Evolutionary conservation across 164 flowering plant species (phyloP).

Genomic region (Tetracentron sinense): DNA sequence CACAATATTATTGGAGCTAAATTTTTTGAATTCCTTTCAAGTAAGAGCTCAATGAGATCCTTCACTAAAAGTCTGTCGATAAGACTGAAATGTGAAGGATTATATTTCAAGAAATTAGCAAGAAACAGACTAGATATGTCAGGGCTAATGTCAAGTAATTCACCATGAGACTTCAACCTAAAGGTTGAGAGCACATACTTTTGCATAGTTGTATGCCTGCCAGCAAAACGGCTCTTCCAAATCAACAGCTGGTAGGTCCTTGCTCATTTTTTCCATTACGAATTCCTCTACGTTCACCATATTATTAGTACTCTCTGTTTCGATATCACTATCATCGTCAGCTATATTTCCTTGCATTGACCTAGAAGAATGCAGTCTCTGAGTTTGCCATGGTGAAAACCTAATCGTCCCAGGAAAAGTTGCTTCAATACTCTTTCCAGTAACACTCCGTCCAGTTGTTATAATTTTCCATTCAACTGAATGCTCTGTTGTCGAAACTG

Average conservation of each 20-base stretch:
- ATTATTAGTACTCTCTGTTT: conserved; percentile 53
- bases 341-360: conserved; percentile 31
- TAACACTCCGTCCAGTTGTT: conserved; percentile 59
- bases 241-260: conserved; percentile 84
- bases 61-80: no score
- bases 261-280: conserved; percentile 80
- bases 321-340: conserved; percentile 86
- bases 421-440: conserved; percentile 89
- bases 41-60: no score
- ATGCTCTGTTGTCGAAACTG: conserved; percentile 71
- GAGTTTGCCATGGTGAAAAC: conserved; percentile 72
- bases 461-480: conserved; percentile 95
- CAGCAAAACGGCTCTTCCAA: conserved; percentile 96
- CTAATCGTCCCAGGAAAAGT: conserved; percentile 91
- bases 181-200: conserved; percentile 41
- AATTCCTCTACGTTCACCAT: conserved; percentile 75
- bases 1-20: no score
- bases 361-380: conserved; percentile 35
- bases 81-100: background rate
- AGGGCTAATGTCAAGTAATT: background rate
- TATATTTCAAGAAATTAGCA: conserved; percentile 1
- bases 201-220: conserved; percentile 95
- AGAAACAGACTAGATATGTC: background rate
- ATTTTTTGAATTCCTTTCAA: no score
- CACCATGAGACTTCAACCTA: background rate